Conservation (phyloP, 768 basidiomycete species). For the Rhodocollybia butyracea region DNA sequence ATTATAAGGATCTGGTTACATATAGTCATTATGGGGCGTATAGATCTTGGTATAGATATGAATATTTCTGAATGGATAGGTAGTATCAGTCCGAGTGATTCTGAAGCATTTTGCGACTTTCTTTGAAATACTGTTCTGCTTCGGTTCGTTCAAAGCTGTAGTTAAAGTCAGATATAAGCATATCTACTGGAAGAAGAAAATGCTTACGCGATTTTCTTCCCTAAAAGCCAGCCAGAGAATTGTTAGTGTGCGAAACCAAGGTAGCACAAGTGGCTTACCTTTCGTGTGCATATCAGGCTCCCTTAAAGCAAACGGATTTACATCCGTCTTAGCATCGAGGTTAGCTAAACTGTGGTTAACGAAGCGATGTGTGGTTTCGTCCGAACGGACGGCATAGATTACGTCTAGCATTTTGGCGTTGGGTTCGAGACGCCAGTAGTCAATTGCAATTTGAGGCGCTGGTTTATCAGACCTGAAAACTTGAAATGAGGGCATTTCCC, state of each 20-base stretch:
- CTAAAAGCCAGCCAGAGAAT: too few species aligned
- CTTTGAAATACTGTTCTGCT: slow-evolving; percentile 58
- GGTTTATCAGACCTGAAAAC: slow-evolving; percentile 54
- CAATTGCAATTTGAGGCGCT: slow-evolving; percentile 88
- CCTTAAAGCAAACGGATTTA: slow-evolving; percentile 86
- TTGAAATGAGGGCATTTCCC: slow-evolving; percentile 1
- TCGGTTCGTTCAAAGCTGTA: slow-evolving; percentile 66
- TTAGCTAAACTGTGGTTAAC: slow-evolving; percentile 96
- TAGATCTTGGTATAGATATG: too few species aligned
- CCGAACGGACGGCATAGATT: slow-evolving; percentile 87
- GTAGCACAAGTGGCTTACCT: too few species aligned
- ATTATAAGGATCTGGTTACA: too few species aligned
- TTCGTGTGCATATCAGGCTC: slow-evolving; percentile 88
- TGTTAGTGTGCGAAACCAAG: too few species aligned
- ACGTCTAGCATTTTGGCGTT: slow-evolving; percentile 84
- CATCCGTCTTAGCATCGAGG: slow-evolving; percentile 69
- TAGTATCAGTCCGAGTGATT: slow-evolving; percentile 20
- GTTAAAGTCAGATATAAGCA: slow-evolving; percentile 10
- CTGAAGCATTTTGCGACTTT: slow-evolving; percentile 53
- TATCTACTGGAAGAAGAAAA: not conserved
- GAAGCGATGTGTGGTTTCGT: slow-evolving; percentile 91
- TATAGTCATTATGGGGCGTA: too few species aligned
- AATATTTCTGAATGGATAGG: too few species aligned
- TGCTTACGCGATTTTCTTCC: slow-evolving; percentile 66
- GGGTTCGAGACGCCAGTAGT: slow-evolving; percentile 81